Base-by-base conservation (phyloP, 1,284 basidiomycete genomes). In the Puccinia coronata region DNA sequence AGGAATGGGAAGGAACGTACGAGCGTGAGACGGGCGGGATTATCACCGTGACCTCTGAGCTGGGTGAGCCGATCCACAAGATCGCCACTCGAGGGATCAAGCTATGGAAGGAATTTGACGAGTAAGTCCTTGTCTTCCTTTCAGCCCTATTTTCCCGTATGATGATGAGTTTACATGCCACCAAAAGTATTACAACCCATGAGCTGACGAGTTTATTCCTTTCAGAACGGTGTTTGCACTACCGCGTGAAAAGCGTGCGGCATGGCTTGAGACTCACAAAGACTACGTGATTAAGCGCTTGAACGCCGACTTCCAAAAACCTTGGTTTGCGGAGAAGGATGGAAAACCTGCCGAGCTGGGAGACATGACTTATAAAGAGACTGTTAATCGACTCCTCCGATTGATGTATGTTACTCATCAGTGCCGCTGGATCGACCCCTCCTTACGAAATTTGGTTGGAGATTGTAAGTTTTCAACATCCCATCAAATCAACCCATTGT, bases 51-150 rank as follows among this genome's bases (percentile, higher is more conserved):
- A 93, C 92, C 84, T 98, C 96, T 3, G 97, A 99, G 89, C 91
- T 99, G 71, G 96, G 96, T 74, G 97, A 99, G 87, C 96, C 96
- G 36, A 99, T 99, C 85, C 96, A 99, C 89, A 98, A 99, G 89
- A 93, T 98, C 86, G 95, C 96, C 74, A 99, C 92, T 71, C 93
- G 97, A 73, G 97, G 90, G 78, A 94, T 98, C 86, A 97, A 94
- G 88, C 89, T 99, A 70, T 99, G 96, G 96, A 94, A 94, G 87
- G 95, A 99, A 88, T 97, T 98, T 85, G 97, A 99, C 86, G 92
- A 97, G 84, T 82, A 69, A 28, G 67, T 51, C 1, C 11, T 14
- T 75, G 2, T 59, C 31, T 65, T 11, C 4, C 12, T n/a, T 18
- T 23, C 28, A n/a, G n/a, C n/a, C n/a, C n/a, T n/a, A n/a, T n/a